Base-by-base conservation (phyloP, 1,139 yeast genomes). In the Pichia sp. region DNA sequence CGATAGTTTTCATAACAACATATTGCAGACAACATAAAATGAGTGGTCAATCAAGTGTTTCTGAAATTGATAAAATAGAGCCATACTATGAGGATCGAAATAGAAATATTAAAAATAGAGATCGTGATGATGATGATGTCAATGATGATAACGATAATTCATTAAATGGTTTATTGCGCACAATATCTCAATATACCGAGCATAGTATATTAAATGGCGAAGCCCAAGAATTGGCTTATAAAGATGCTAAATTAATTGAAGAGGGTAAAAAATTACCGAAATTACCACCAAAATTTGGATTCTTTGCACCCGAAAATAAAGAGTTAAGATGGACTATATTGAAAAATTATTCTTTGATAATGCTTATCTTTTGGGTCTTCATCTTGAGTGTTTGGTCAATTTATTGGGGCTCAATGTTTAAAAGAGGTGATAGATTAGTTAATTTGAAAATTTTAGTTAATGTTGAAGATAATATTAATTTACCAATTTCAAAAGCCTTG, bases 401-500 rank as follows among this genome's bases (percentile, higher is more conserved):
- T 18, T 81, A 77, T 58, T 80, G 86, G 85, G 87, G 84, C 1
- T 67, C 83, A 1, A 65, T 73, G 58, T 80, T 69, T 58, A 53
- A 68, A 26, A 64, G 85, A 45, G 53, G 53, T 2, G 50, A 55
- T 7, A 61, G 82, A 25, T 61, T 64, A 35, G 58, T 57, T 13
- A 71, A 77, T 53, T 60, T 80, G 53, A 64, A 69, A 24, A 65
- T 74, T 59, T 62, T 76, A 46, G 73, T 81, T 32, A 72, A 73
- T 24, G 64, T 72, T 46, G 77, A 74, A 51, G 82, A 79, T 53
- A 58, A 59, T 18, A 43, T 56, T 1, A 59, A 62, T 23, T 68
- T 72, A 55, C 45, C 69, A 48, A 52, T 69, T 57, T 64, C 80
- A 53, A 48, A 69, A 22, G 65, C 73, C 1, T 56, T 77, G 30